These are phyloP conservation scores for Camellia granthamiana DNA, from an alignment of 148 eudicot genomes.

Conservation along the genomic window DNA sequence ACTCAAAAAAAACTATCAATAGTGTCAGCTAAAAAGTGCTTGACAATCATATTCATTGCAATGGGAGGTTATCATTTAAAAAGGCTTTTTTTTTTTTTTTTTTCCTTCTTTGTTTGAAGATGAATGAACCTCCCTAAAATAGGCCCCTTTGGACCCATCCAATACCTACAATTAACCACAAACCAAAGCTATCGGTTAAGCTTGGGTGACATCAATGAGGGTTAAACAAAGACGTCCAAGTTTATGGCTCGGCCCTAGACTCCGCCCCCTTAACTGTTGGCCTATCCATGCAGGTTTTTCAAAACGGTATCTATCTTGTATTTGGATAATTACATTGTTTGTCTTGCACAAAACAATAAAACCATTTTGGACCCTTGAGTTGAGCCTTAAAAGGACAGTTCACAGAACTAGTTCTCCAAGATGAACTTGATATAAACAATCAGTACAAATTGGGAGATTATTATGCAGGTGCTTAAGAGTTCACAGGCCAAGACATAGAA, in stretches of 20 bases:
- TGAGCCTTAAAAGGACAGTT: not conserved
- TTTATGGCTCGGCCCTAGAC: too few relatives aligned
- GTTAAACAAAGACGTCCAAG: too few relatives aligned
- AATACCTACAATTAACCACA: too few relatives aligned
- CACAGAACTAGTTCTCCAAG: not conserved
- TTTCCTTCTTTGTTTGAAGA: too few relatives aligned
- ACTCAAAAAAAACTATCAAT: not conserved
- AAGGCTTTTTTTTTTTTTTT: too few relatives aligned
- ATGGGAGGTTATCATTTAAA: too few relatives aligned
- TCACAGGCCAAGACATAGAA: not conserved
- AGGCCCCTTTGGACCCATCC: too few relatives aligned
- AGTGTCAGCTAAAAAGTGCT: not conserved
- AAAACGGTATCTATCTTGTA: not conserved
- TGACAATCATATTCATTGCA: not conserved
- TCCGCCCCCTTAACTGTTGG: too few relatives aligned
- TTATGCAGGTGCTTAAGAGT: not conserved
- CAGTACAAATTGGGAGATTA: not conserved
- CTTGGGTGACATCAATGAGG: too few relatives aligned
- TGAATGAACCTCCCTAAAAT: too few relatives aligned
- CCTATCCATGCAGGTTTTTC: too few relatives aligned
- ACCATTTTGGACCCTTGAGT: not conserved
- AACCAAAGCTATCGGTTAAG: too few relatives aligned
- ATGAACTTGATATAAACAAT: not conserved
- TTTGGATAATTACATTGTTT: not conserved
- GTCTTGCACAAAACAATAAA: not conserved